Evolutionary conservation across 225 moss, liverwort and hornwort genomes (phyloP), one percentile per base, ranked within the genome.

Genomic region (Takakia lepidozioides): DNA sequence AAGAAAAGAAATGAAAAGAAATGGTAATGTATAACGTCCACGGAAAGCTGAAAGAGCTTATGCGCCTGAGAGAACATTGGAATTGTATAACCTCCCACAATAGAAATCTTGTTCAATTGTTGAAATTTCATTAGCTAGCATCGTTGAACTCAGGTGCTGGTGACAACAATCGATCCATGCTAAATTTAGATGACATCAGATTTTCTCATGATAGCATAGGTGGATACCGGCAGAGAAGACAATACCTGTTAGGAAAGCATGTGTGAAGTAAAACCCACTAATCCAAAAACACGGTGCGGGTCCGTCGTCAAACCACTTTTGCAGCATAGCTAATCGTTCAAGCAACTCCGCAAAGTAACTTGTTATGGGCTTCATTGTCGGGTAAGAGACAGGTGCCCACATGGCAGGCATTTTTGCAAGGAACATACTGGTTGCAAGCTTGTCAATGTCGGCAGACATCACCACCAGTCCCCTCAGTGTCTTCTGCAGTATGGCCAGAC

Each of bases 201-300:
- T 7, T 11, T 32, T 32, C 32, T 32, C 11, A 11, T 6, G 32
- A 32, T 6, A 32, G 11, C 7, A 32, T 7, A 32, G 32, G 11
- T 6, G 11, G 11, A 11, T 7, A 32, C 11, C 8, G 35, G 34
- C 23, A 8, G 24, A 11, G 19, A 4, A 10, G 9, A 34, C 10
- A 19, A 6, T 8, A 66, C 65, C 58, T 66, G 58, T 84, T 19
- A 84, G 56, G 47, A 84, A 84, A 3, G 76, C 80, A 40, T 84
- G 84, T 13, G 84, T 80, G 70, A 84, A 84, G 59, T 63, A 84
- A 35, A 84, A 84, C 23, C 84, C 80, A 55, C 73, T 80, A 27
- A 84, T 84, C 84, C 76, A 84, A 43, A 80, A 84, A 53, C 73
- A 66, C 6, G 84, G 59, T 2, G 80, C 80, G 3, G 70, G 60